phyloP scores from a whole-genome alignment of 2,329 filamentous ascomycete species.

The Xylogone sp. region DNA sequence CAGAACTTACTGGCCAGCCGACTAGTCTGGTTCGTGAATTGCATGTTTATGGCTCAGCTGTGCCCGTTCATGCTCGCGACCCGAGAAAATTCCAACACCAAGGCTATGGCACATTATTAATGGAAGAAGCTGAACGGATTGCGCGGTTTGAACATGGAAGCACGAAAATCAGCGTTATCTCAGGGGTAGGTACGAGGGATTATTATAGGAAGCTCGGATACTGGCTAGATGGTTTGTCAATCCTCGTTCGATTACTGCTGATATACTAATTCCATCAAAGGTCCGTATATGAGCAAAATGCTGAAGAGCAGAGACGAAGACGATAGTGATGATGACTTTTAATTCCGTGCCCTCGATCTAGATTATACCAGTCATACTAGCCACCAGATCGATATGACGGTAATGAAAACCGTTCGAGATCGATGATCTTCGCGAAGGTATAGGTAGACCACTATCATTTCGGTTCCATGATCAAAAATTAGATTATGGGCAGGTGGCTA shows the following conservation, averaged over 20 bases:
- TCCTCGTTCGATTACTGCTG: slow-evolving; percentile 26
- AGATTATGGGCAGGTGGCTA: too few relatives aligned
- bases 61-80: slow-evolving; percentile 94
- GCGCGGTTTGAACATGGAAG: slow-evolving; percentile 92
- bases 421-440: too few relatives aligned
- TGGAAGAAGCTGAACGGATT: slow-evolving; percentile 97
- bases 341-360: background rate
- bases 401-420: too few relatives aligned
- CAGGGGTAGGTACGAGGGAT: slow-evolving; percentile 91
- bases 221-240: slow-evolving; percentile 87
- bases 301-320: slow-evolving; percentile 25
- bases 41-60: slow-evolving; percentile 94
- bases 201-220: slow-evolving; percentile 95
- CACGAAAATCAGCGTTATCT: slow-evolving; percentile 92
- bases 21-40: slow-evolving; percentile 91
- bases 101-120: slow-evolving; percentile 90
- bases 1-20: slow-evolving; percentile 79
- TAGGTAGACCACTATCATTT: too few relatives aligned
- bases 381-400: too few relatives aligned
- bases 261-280: slow-evolving; percentile 11
- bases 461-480: too few relatives aligned
- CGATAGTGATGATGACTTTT: slow-evolving; percentile 24
- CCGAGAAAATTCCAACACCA: slow-evolving; percentile 98
- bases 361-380: too few relatives aligned
- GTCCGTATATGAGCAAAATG: slow-evolving; percentile 30